Evolutionary conservation across 768 basidiomycete genomes (phyloP).

Genomic region (Panaeolus papilionaceus): DNA sequence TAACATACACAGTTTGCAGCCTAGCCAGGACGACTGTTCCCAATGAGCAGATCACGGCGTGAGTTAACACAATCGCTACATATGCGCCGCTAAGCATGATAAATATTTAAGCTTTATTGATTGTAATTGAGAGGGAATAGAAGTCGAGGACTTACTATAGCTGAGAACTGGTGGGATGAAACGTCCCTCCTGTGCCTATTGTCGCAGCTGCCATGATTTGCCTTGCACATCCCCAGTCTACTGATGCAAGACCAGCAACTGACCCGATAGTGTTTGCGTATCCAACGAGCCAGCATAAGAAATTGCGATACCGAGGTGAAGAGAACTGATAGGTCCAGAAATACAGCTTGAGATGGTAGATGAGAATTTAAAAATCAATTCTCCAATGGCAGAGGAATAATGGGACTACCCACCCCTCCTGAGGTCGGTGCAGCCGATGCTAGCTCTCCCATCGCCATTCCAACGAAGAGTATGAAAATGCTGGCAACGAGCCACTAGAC

Average conservation of each 20-base stretch:
- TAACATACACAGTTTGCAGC: conserved; percentile 71
- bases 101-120: background rate
- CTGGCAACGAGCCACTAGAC: conserved; percentile 68
- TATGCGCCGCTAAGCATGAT: conserved; percentile 61
- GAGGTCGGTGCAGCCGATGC: conserved; percentile 77
- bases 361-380: too few relatives aligned
- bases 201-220: conserved; percentile 70
- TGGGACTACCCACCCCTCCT: conserved; percentile 54
- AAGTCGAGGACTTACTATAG: conserved; percentile 45
- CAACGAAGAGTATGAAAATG: conserved; percentile 66
- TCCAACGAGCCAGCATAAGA: conserved; percentile 61
- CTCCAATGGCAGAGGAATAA: too few relatives aligned
- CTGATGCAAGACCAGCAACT: conserved; percentile 57
- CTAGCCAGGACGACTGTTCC: conserved; percentile 71
- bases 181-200: conserved; percentile 53
- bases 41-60: conserved; percentile 70
- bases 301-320: conserved; percentile 47
- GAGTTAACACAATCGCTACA: conserved; percentile 61
- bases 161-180: conserved; percentile 48
- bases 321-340: conserved; percentile 58
- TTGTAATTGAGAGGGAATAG: background rate
- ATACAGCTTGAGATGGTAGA: conserved; percentile 40
- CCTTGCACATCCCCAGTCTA: conserved; percentile 71
- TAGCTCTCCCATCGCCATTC: conserved; percentile 72
- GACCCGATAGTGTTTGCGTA: conserved; percentile 59